phyloP scores from a whole-genome alignment of 768 basidiomycete genomes.

The Rhizopogon vinicolor region DNA sequence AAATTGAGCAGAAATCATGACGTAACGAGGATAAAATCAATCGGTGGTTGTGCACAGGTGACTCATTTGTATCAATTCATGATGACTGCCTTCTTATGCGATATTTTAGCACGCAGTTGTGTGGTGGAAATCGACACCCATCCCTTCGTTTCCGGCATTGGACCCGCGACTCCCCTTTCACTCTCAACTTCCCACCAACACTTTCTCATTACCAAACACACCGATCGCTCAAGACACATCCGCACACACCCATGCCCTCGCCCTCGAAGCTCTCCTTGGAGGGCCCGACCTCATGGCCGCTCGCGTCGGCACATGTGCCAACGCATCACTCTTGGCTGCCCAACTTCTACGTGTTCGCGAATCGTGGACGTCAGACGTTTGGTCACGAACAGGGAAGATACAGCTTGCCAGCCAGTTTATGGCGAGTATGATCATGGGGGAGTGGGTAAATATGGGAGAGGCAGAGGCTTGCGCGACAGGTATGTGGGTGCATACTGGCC shows the following conservation, averaged over 20 bases:
- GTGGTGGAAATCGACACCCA: constrained; percentile 82
- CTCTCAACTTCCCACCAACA: constrained; percentile 60
- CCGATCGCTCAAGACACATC: constrained; percentile 79
- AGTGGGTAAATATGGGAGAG: constrained; percentile 69
- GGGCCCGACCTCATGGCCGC: constrained; percentile 75
- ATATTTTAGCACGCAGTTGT: constrained; percentile 60
- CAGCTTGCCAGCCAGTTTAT: constrained; percentile 77
- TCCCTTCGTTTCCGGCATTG: constrained; percentile 66
- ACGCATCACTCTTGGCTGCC: constrained; percentile 66
- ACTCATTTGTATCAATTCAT: constrained; percentile 9
- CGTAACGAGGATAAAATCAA: constrained; percentile 63
- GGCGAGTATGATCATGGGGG: constrained; percentile 64
- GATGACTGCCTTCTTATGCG: background rate
- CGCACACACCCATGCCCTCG: constrained; percentile 71
- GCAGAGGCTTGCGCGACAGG: constrained; percentile 77
- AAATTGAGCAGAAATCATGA: constrained; percentile 70
- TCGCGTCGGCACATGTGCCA: constrained; percentile 70
- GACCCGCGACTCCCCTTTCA: constrained; percentile 69
- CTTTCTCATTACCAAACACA: constrained; percentile 69
- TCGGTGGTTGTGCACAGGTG: constrained; percentile 79
- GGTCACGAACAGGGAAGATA: constrained; percentile 71
- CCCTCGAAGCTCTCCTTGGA: constrained; percentile 71
- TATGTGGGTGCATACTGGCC: constrained; percentile 57
- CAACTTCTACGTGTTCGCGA: constrained; percentile 79
- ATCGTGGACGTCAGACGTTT: constrained; percentile 71